Evolutionary conservation across 2,329 filamentous ascomycete genomes (phyloP), one percentile per base, ranked within the genome.

Genomic region (Fonsecaea monophora): DNA sequence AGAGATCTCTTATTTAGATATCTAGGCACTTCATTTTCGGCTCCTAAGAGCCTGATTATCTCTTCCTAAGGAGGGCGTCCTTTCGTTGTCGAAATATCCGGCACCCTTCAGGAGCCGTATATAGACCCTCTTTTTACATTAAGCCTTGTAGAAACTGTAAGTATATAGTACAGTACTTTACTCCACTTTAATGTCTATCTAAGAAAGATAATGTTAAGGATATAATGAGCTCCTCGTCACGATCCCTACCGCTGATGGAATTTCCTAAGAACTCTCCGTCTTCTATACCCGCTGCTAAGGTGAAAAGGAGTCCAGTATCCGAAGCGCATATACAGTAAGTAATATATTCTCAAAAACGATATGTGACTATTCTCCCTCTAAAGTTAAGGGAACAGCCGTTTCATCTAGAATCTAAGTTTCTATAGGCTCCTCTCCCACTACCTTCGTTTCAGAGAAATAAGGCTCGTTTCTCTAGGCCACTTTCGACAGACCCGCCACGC

Each of bases 171-270:
- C 48, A 53, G 48, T 53, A 53, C 48, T 53, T 53, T 53, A 53
- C 48, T 6, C 48, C 5, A 53, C 48, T 53, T 53, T 13, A 53
- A 53, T 53, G 13, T 53, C 48, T 53, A 53, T 53, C 48, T 53
- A 53, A 53, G 48, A 13, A 53, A 53, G 48, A 53, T 53, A 53
- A 53, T 53, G 48, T 53, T 30, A 53, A 53, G 48, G 48, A 53
- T 6, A 37, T 10, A 37, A 37, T 37, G 35, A 37, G 35, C 35
- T 37, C 35, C 53, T 56, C n/a, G 53, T 56, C 53, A 56, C 53
- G 53, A 56, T 56, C 53, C 53, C 53, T 56, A 35, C 54, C 54
- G 54, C 54, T 57, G 4, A 57, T 57, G 54, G 25, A 57, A 35
- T 37, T 57, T 57, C 54, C 54, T 57, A 57, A 57, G 25, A 35